Percentiles rank a stretch among this genome's conserved stretches.
phyloP scores from a whole-genome alignment of 2,329 filamentous ascomycete genomes.

The Alternaria brassicae region DNA sequence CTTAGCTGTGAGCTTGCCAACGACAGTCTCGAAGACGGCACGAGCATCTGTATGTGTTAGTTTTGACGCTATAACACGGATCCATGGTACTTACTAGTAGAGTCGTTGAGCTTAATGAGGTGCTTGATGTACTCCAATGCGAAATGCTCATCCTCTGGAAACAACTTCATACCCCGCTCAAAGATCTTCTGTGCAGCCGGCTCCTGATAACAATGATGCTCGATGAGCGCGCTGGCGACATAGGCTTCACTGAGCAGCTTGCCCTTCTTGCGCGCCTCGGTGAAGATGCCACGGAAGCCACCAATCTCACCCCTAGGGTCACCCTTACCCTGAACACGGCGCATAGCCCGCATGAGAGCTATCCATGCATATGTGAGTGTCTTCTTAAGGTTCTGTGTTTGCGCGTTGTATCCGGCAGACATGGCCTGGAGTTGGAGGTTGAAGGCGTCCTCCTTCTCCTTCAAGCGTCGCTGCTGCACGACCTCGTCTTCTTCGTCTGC shows the following conservation, averaged over 20 bases:
- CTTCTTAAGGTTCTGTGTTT: conserved; percentile 78
- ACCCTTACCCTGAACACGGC: conserved; percentile 86
- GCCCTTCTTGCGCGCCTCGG: conserved; percentile 84
- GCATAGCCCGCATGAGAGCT: conserved; percentile 89
- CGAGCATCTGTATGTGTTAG: conserved; percentile 72
- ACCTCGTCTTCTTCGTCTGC: conserved; percentile 65
- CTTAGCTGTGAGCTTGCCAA: conserved; percentile 80
- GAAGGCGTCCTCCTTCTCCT: conserved; percentile 61
- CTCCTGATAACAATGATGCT: conserved; percentile 96
- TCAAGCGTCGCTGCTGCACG: conserved; percentile 37
- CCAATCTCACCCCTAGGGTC: conserved; percentile 65
- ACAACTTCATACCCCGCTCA: conserved; percentile 89
- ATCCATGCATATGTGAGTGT: conserved; percentile 96
- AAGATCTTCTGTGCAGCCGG: conserved; percentile 93
- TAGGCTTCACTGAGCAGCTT: conserved; percentile 94
- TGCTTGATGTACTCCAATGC: conserved; percentile 97
- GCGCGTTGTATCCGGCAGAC: conserved; percentile 71
- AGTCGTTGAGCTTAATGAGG: conserved; percentile 88
- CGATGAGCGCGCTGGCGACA: conserved; percentile 88
- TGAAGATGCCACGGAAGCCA: conserved; percentile 87
- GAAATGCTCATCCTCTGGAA: conserved; percentile 91
- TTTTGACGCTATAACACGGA: neutral
- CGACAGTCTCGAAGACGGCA: conserved; percentile 93
- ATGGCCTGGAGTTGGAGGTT: conserved; percentile 64
- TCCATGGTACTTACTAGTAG: conserved; percentile 73